phyloP scores from a whole-genome alignment of 164 flowering plant genomes.

The Annona squamosa region DNA sequence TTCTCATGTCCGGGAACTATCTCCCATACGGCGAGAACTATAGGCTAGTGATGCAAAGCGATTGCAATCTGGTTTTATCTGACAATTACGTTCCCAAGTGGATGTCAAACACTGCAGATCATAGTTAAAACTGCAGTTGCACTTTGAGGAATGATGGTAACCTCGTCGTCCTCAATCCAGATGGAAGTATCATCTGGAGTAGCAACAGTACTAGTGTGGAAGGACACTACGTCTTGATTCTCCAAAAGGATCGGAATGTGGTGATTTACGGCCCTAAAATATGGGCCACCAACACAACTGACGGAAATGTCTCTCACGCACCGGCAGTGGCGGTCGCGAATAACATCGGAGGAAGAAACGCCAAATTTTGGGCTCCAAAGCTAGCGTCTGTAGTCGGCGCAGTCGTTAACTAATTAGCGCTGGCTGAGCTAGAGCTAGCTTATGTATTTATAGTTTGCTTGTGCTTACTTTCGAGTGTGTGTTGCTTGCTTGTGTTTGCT shows the following conservation, averaged over 20 bases:
- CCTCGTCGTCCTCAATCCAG: background rate
- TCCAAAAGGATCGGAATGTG: background rate
- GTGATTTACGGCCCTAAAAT: background rate
- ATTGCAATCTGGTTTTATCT: constrained; percentile 5
- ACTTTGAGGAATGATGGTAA: background rate
- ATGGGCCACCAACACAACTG: background rate
- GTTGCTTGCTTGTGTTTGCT: too few species aligned
- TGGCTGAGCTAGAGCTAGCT: too few species aligned
- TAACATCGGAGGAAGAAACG: too few species aligned
- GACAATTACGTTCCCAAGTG: background rate
- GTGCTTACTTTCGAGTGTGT: too few species aligned
- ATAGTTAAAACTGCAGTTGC: background rate
- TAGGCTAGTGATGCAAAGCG: background rate
- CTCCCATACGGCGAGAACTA: background rate
- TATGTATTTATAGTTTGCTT: too few species aligned
- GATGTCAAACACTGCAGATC: background rate
- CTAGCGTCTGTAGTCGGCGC: too few species aligned
- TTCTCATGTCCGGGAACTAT: background rate
- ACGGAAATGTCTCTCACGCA: background rate
- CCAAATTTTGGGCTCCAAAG: too few species aligned
- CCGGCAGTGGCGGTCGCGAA: too few species aligned
- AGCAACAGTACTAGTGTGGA: background rate
- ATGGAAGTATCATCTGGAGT: background rate
- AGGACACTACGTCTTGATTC: background rate
- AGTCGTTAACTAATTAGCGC: too few species aligned